These are phyloP conservation scores for Camillea tinctor DNA, from an alignment of 2,329 filamentous ascomycete species.

Conservation along the genomic window DNA sequence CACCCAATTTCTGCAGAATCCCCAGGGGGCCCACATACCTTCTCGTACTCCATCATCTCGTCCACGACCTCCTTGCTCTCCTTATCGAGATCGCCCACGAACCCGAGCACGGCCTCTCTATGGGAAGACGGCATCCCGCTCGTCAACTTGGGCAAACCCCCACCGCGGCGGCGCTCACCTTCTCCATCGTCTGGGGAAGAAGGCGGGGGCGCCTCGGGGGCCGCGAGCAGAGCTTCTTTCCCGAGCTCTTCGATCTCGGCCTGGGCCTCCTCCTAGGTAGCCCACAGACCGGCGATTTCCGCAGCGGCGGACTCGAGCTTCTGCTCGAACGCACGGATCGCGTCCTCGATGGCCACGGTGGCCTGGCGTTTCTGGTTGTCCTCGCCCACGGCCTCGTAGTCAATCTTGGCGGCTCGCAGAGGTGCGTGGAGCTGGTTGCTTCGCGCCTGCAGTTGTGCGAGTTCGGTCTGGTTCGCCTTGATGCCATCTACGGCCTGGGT, in stretches of 20 bases:
- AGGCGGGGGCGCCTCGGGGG: conserved; percentile 3
- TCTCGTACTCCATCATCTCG: conserved; percentile 30
- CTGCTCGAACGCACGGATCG: conserved; percentile 15
- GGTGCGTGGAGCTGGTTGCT: conserved; percentile 16
- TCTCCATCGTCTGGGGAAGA: conserved; percentile 2
- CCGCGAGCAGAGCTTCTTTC: conserved; percentile 1
- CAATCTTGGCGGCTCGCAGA: conserved; percentile 19
- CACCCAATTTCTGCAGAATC: conserved; percentile 1
- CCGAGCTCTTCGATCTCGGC: conserved; percentile 23
- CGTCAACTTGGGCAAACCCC: conserved; percentile 4
- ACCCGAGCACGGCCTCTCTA: conserved; percentile 12
- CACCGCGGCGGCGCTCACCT: conserved; percentile 9
- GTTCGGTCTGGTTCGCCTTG: conserved; percentile 15
- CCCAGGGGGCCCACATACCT: conserved; percentile 22
- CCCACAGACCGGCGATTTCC: conserved; percentile 26
- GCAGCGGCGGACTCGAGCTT: conserved; percentile 10
- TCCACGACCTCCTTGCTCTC: conserved; percentile 27
- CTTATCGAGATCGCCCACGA: conserved; percentile 22
- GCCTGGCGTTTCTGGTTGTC: conserved; percentile 14
- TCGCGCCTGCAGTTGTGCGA: conserved; percentile 11
- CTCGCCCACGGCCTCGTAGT: conserved; percentile 17
- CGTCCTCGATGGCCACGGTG: conserved; percentile 11
- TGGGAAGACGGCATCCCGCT: conserved; percentile 24
- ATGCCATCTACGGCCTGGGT: conserved; percentile 15
- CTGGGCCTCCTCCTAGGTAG: conserved; percentile 24